Base-by-base conservation (phyloP, 2,329 filamentous ascomycete species). In the Aspergillus ustus region DNA sequence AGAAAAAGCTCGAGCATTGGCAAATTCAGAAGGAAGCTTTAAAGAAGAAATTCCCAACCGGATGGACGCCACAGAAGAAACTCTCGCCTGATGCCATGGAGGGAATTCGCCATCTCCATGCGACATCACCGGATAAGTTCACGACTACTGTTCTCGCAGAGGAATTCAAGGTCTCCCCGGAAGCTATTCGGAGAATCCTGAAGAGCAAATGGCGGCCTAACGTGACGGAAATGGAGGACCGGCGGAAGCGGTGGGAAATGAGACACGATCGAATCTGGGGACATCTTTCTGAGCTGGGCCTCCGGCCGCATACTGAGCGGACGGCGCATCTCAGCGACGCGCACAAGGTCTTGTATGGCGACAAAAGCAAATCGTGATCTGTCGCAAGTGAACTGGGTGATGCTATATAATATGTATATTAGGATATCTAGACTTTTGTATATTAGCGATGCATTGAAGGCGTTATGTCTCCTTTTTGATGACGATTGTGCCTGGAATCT, bases 41-140 rank as follows among this genome's bases (percentile, higher is more conserved):
- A 40, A 85, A 89, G 69, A 77, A 86, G 63, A 99, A 98, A 72
- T 95, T 97, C 66, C 85, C 89, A 7, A 87, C 79, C 44, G 80
- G 89, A 9, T 99, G 94, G 93, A 84, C 84, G 29, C 94, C 95
- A 31, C 85, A 86, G 52, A 97, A 96, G 77, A 89, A 89, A 61
- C 84, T 99, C 9, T 98, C 95, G 0, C 95, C 95, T 0, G 94
- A 98, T 76, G 92, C 93, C 1, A 82, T 97, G 34, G 89, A 91
- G n/a, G 93, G 93, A 46, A 96, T 99, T 68, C 88, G 93, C 46
- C 89, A 91, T 20, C 82, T 99, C 37, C 87, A 97, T 75, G 81
- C 84, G 28, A 88, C 92, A 68, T 89, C 92, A 65, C 92, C 94
- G 0, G 84, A 90, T 2, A 83, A 85, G 60, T 97, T 93, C 79